Percentiles rank a stretch among this genome's conserved stretches.
Conservation (phyloP, 169 alveolate species). For the Fabrea salina region DNA sequence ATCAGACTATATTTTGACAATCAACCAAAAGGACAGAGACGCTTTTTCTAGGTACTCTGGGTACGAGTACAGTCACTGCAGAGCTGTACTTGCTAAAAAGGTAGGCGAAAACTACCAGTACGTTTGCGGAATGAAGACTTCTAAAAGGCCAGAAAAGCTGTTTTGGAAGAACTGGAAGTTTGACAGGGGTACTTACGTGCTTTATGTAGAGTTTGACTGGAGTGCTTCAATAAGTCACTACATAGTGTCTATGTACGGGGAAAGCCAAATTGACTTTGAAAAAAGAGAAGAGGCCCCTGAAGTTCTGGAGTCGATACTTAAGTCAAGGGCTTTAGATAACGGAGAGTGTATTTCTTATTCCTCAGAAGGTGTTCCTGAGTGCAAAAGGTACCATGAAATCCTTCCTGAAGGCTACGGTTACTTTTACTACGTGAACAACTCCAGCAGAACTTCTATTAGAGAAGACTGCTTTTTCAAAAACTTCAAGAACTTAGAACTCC, state of each 20-base stretch:
- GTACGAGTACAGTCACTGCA: not conserved
- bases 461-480: constrained; percentile 31
- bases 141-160: constrained; percentile 45
- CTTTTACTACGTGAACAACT: not conserved
- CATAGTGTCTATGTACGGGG: constrained; percentile 53
- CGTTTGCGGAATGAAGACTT: constrained; percentile 32
- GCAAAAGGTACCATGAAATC: constrained; percentile 4
- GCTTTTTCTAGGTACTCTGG: constrained; percentile 38
- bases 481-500: constrained; percentile 22
- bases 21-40: constrained; percentile 49
- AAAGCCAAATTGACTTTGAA: constrained; percentile 31
- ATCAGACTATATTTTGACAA: constrained; percentile 28
- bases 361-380: not conserved
- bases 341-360: not conserved
- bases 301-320: not conserved
- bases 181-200: constrained; percentile 49
- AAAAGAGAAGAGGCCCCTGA: not conserved
- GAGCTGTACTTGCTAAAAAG: constrained; percentile 37
- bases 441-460: not conserved
- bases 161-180: constrained; percentile 40
- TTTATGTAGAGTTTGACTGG: constrained; percentile 60
- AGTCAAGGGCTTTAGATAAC: not conserved
- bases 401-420: constrained; percentile 32
- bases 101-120: constrained; percentile 34
- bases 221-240: constrained; percentile 33